Percentiles rank a stretch among this genome's conserved stretches.
These are phyloP conservation scores for Setomelanomma holmii DNA, from an alignment of 2,329 filamentous ascomycete genomes.

Conservation along the genomic window DNA sequence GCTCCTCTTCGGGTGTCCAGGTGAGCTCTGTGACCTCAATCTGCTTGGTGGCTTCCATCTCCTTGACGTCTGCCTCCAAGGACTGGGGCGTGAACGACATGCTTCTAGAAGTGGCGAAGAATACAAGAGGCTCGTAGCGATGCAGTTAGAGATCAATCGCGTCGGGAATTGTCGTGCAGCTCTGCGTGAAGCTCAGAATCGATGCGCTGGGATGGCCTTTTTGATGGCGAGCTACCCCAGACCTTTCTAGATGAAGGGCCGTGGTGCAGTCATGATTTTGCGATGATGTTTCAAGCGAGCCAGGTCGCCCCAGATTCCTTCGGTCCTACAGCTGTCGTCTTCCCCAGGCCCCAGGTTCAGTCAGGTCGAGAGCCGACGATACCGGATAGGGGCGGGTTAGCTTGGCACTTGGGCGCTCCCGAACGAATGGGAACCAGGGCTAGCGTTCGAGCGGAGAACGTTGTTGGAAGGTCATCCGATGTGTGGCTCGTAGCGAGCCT, in stretches of 20 bases:
- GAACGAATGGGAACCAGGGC: not conserved
- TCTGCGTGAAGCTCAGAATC: not conserved
- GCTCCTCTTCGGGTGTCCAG: slow-evolving; percentile 60
- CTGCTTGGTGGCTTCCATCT: slow-evolving; percentile 50
- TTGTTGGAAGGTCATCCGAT: slow-evolving; percentile 5
- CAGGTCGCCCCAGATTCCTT: slow-evolving; percentile 32
- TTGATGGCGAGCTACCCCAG: slow-evolving; percentile 5
- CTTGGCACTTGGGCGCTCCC: slow-evolving; percentile 14
- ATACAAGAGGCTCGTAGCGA: not conserved
- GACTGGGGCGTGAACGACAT: slow-evolving; percentile 36
- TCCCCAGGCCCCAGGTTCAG: slow-evolving; percentile 29
- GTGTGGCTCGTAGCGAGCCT: slow-evolving; percentile 30
- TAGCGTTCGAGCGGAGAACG: slow-evolving; percentile 4
- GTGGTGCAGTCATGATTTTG: slow-evolving; percentile 16
- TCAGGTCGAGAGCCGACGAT: slow-evolving; percentile 10
- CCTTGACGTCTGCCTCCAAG: slow-evolving; percentile 30
- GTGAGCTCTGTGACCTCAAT: slow-evolving; percentile 53
- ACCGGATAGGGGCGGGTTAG: slow-evolving; percentile 12
- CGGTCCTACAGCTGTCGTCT: slow-evolving; percentile 20
- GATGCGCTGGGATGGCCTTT: not conserved
- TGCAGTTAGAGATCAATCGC: not conserved
- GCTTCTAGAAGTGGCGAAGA: slow-evolving; percentile 5
- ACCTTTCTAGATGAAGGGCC: slow-evolving; percentile 33
- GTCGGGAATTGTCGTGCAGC: not conserved
- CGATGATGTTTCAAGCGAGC: slow-evolving; percentile 18